Base-by-base conservation (phyloP, 192 early-diverging fungal genomes). In the Coemansia sp. region DNA sequence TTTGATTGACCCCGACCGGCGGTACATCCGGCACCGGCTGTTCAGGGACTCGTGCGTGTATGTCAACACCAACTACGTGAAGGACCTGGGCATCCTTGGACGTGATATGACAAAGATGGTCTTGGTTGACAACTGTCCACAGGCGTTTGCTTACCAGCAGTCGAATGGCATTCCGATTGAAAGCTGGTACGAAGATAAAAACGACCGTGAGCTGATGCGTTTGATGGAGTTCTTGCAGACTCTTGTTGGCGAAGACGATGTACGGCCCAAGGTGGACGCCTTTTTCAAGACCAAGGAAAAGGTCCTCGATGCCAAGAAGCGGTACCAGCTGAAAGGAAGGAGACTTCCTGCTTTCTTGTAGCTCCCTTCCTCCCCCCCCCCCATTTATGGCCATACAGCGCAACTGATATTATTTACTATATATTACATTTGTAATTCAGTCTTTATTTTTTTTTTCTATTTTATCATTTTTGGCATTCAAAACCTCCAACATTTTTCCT, bases 81-180 rank as follows among this genome's bases (percentile, higher is more conserved):
- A 91, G 84, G 90, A 91, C 69, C 62, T 91, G 70, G 67, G 79
- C 7, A 84, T 87, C 25, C 74, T 91, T n/a, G 89, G 88, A 13
- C 75, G 90, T 18, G 88, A 91, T 62, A 59, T 88, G 58, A 56
- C 82, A 18, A 84, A 87, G 63, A 81, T 87, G 26, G 57, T 90
- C 3, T 79, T 91, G 55, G 85, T 91, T 2, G 90, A 91, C 63
- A 91, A 91, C 53, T 87, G 87, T 4, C 88, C 88, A 8, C 89
- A 91, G 58, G 89, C 88, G 2, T 91, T 88, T 79, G 88, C 84
- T 8, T 90, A 89, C 71, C 90, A 91, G 46, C 84, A 87, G 45
- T 84, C 84, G 23, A 91, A 91, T 55, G 89, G 89, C 3, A 83
- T 91, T 31, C 89, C 90, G 9, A 90, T 91, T 33, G 86, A 79